Evolutionary conservation across 2,329 filamentous ascomycete genomes (phyloP).

Genomic region (Fragosphaeria purpurea): DNA sequence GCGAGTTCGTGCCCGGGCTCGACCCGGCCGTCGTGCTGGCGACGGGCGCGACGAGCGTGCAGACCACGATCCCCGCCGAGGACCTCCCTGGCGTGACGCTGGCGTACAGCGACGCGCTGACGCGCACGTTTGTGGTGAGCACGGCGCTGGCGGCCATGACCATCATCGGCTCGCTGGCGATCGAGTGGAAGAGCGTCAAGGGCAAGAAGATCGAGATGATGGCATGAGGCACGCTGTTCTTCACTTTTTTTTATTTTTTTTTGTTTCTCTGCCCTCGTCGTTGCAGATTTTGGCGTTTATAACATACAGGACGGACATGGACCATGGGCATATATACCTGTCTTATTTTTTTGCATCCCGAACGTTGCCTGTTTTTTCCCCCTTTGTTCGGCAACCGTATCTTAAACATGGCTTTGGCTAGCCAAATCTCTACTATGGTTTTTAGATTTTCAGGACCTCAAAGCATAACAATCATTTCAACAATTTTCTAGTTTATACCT

Average conservation of each 20-base stretch:
- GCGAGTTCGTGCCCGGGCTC: slow-evolving; percentile 17
- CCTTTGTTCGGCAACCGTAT: too few species aligned
- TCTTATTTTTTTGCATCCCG: too few species aligned
- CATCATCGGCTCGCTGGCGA: slow-evolving; percentile 21
- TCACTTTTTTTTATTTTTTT: not conserved
- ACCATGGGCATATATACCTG: too few species aligned
- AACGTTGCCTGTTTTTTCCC: too few species aligned
- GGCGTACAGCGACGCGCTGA: slow-evolving; percentile 25
- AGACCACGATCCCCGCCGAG: slow-evolving; percentile 6
- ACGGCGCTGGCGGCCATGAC: slow-evolving; percentile 28
- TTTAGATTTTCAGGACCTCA: too few species aligned
- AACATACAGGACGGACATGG: too few species aligned
- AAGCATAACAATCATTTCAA: too few species aligned
- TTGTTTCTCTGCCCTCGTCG: too few species aligned
- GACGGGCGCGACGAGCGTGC: slow-evolving; percentile 18
- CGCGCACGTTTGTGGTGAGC: slow-evolving; percentile 21
- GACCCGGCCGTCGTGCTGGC: slow-evolving; percentile 14
- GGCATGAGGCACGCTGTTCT: slow-evolving; percentile 1
- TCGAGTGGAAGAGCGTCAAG: slow-evolving; percentile 38
- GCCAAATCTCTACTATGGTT: too few species aligned
- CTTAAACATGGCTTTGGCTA: too few species aligned
- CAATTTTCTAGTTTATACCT: too few species aligned
- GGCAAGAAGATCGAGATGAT: slow-evolving; percentile 13
- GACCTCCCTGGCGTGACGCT: slow-evolving; percentile 16
- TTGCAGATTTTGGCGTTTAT: too few species aligned